Evolutionary conservation across 345 rosid species (phyloP), one percentile per base, ranked within the genome.

Genomic region (Gossypium anomalum): DNA sequence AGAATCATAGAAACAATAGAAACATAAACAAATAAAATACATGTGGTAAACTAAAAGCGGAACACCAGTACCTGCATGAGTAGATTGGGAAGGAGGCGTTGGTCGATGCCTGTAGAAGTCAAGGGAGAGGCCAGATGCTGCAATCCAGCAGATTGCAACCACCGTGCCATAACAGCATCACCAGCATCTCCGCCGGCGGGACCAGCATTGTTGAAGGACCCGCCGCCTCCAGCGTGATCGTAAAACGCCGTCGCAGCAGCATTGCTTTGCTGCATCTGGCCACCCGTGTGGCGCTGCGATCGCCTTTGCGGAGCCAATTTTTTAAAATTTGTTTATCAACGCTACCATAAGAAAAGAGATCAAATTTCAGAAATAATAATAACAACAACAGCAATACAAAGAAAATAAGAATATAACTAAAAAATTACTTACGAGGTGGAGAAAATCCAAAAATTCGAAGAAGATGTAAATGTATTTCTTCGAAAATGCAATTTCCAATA

Each of bases 281-380:
- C 98, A 74, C 97, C 97, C 87, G 84, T 83, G 98, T 79, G 99
- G 97, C 99, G 99, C 93, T 95, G 99, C 71, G 97, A 93, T 82
- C 99, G 93, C 86, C 90, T 95, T 86, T 92, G 99, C 49, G 99
- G 98, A 86, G 98, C 99, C 98, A 96, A 96, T 85, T 96, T 89
- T 34, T 81, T 83, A 83, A 84, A 89, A 93, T 95, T 90, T 84
- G 83, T 78, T 82, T 29, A 79, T 67, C 87, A 77, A 84, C 83
- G 77, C 89, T 88, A 80, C 87, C 49, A 44, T 56, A 63, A 77
- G 59, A 61, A 14, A n/a, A 76, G 68, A 65, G 38, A 72, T 53
- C 41, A 56, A 25, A 77, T 34, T 70, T 70, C 73, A 70, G 2
- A 45, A 67, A 58, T 13, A 25, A 23, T 23, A 59, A 12, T 3